Evolutionary conservation across 805 yeast species (phyloP), one percentile per base, ranked within the genome.

Genomic region (Scheffersomyces ergatensis): DNA sequence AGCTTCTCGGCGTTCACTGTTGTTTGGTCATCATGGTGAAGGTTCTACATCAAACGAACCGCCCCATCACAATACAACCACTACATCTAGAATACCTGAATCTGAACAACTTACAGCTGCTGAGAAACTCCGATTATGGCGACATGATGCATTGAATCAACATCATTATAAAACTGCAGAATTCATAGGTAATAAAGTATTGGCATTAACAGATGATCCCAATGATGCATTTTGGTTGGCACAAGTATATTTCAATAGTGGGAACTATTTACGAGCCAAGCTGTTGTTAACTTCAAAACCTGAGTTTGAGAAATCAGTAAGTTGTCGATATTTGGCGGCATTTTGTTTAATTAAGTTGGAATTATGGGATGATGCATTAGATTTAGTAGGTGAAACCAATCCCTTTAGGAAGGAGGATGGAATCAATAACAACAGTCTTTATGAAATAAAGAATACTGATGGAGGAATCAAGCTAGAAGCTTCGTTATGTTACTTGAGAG

Each of bases 181-280:
- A 52, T 89, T 82, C 57, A 77, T 93, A 20, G 98, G 96, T 13
- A 96, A 93, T 64, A 92, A 90, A 53, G 87, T 93, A 6, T 73
- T 88, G 32, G 78, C 89, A 1, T 65, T 93, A 45, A 89, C 97
- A 0, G 74, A 76, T 44, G 97, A 90, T 55, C 85, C 96, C 12
- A 87, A 84, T 54, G 98, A 92, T 58, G 97, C 97, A 9, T 92
- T 89, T 61, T 90, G 97, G 97, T 71, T 92, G 23, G 97, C 96
- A 0, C 97, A 92, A 65, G 95, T 86, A 4, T 82, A 85, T 58
- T 88, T 80, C 60, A 70, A 81, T 41, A 80, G 79, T 41, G 92
- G 92, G 9, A 79, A 85, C 55, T 89, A 80, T 60, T 74, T 83
- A 31, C 71, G 97, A 25, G 97, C 95, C 2, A 77, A 89, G 38